Evolutionary conservation across 2,329 filamentous ascomycete genomes (phyloP), one percentile per base, ranked within the genome.

Genomic region (Dothiorella sarmentorum): DNA sequence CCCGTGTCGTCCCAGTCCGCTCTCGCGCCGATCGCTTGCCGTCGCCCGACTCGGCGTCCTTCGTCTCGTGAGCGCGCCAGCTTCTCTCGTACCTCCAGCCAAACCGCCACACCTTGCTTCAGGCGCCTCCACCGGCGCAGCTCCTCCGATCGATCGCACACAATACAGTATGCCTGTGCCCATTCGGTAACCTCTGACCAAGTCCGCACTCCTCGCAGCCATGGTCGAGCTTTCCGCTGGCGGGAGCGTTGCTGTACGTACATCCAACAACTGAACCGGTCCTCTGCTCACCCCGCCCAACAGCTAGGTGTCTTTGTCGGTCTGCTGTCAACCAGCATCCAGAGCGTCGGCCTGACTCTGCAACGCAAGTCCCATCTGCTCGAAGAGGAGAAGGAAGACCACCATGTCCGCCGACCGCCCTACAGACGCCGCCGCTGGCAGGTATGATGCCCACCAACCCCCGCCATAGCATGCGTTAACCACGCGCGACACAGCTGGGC

Each of bases 341-440:
- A 99, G 75, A 96, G 92, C 73, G 81, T 99, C 67, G 94, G 94
- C 65, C 83, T 99, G 64, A 99, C 94, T 29, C 82, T 99, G 24
- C 94, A 99, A 77, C 90, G 94, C 72, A 97, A 99, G 76, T 97
- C 94, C 63, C 94, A 99, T 77, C 88, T 99, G 65, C 86, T 97
- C 70, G 94, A 99, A 79, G 94, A 99, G 77, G 91, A 95, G 78
- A 96, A 96, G 75, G 84, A 85, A 53, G 79, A 82, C 27, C 87
- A 90, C 72, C 85, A 94, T 75, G 79, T 87, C 61, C 87, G 89
- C 65, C 83, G 93, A 62, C 93, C 94, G 43, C 91, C 94, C 4
- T 95, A 97, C 75, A 88, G 88, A 69, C 85, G 94, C 69, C 85
- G 92, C 68, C 84, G 91, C 82, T 99, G 94, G 94, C 94, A 97